Evolutionary conservation across 176 grass and related monocot genomes (phyloP).

Genomic region (Lolium multiflorum): DNA sequence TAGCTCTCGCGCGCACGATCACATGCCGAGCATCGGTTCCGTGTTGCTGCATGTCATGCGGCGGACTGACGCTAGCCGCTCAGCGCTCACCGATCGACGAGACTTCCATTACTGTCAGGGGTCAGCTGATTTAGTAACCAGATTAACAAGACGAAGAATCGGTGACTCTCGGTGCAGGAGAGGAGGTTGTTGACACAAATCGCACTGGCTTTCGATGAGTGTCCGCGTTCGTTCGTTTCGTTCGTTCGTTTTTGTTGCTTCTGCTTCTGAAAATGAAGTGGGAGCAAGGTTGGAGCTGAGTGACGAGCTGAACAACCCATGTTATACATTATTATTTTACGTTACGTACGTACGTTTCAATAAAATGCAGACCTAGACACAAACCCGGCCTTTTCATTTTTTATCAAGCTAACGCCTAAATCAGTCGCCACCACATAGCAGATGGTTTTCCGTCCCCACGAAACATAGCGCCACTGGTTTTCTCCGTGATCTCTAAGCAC

Average conservation of each 20-base stretch:
- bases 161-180: no score
- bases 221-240: no score
- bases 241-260: not conserved
- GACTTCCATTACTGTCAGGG: no score
- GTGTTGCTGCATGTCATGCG: no score
- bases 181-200: not conserved
- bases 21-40: no score
- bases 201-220: not conserved
- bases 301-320: not conserved
- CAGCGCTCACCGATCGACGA: no score
- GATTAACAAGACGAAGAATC: no score
- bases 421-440: not conserved
- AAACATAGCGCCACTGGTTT: no score
- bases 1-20: no score
- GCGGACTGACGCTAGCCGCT: no score
- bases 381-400: not conserved
- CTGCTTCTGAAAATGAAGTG: not conserved
- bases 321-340: constrained; percentile 11
- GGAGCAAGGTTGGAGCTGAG: not conserved
- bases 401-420: constrained; percentile 3
- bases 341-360: constrained; percentile 1
- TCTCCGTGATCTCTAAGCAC: no score
- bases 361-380: not conserved
- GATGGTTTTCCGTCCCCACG: not conserved
- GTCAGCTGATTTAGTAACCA: no score